Conservation (phyloP, 768 basidiomycete genomes). For the Amyloporia xantha region DNA sequence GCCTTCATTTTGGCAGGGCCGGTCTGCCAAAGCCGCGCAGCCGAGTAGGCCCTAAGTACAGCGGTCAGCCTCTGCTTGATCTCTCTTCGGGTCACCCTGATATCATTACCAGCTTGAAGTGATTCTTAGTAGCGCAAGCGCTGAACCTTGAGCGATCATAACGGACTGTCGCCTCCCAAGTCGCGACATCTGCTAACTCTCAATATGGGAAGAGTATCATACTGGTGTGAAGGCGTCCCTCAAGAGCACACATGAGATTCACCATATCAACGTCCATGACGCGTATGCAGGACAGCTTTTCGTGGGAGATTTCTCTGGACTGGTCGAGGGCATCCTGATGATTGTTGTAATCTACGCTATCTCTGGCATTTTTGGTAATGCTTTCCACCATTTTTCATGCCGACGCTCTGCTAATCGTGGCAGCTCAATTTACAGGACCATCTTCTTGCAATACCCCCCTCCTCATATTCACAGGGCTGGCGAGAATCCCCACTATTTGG, state of each 20-base stretch:
- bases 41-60: no score
- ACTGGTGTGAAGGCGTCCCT: constrained; percentile 44
- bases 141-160: constrained; percentile 90
- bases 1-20: no score
- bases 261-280: no score
- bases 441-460: constrained; percentile 74
- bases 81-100: background rate
- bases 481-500: constrained; percentile 41
- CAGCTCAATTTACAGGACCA: no score
- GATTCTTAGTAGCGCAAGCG: constrained; percentile 72
- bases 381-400: no score
- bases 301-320: constrained; percentile 90
- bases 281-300: constrained; percentile 65
- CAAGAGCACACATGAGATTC: background rate
- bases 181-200: constrained; percentile 60
- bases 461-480: constrained; percentile 50
- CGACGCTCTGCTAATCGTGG: background rate
- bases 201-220: constrained; percentile 82
- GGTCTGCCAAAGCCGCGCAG: no score
- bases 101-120: constrained; percentile 80
- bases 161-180: constrained; percentile 92
- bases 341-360: constrained; percentile 71
- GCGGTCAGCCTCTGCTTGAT: no score
- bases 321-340: constrained; percentile 92
- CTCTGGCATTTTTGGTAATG: constrained; percentile 72